These are phyloP conservation scores for Verticillium longisporum DNA, from an alignment of 2,329 filamentous ascomycete species.

Conservation along the genomic window DNA sequence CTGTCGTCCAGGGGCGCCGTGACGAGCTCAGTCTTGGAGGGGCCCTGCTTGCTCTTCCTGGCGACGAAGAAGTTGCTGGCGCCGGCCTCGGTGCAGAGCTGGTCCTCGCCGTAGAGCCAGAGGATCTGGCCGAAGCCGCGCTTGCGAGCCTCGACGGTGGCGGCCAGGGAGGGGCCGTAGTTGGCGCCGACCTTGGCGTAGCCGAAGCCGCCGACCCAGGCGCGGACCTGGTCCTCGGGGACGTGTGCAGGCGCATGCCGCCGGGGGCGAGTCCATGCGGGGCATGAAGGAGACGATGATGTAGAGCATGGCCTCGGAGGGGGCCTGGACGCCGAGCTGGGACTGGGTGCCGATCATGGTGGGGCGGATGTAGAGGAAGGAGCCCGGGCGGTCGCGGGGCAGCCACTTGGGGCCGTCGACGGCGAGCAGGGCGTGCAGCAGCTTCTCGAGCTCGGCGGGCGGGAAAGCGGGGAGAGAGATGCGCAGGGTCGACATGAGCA, in stretches of 20 bases:
- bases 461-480: constrained; percentile 72
- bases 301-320: constrained; percentile 81
- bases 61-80: constrained; percentile 90
- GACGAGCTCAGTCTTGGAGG: constrained; percentile 60
- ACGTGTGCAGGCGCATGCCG: constrained; percentile 71
- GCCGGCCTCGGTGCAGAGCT: constrained; percentile 81
- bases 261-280: constrained; percentile 41
- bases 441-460: constrained; percentile 63
- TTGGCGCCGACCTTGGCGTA: constrained; percentile 91
- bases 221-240: constrained; percentile 75
- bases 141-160: constrained; percentile 66
- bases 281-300: constrained; percentile 65
- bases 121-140: constrained; percentile 82
- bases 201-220: constrained; percentile 90
- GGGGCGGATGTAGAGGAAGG: constrained; percentile 78
- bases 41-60: constrained; percentile 56
- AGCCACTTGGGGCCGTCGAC: constrained; percentile 76
- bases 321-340: constrained; percentile 73
- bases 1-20: constrained; percentile 79
- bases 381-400: constrained; percentile 58
- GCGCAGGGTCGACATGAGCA: constrained; percentile 51
- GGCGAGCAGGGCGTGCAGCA: constrained; percentile 65
- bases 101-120: constrained; percentile 80
- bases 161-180: constrained; percentile 78
- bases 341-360: constrained; percentile 79